Conservation (phyloP, 768 basidiomycete species). For the Mrakia gelida region DNA sequence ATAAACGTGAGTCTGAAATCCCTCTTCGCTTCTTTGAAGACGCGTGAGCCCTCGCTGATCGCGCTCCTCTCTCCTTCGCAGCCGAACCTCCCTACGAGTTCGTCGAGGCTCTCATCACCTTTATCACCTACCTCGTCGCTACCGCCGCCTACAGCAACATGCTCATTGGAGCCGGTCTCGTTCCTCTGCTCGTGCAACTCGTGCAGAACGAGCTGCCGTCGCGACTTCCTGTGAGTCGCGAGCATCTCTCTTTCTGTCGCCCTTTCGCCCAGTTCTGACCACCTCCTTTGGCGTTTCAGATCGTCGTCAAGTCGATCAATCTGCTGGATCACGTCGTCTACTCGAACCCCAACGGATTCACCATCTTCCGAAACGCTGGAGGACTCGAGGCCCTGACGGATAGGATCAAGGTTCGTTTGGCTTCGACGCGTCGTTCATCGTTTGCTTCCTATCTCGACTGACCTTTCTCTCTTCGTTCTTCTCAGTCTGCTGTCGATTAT, state of each 20-base stretch:
- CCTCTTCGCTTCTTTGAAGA: background rate
- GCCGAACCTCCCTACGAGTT: slow-evolving; percentile 43
- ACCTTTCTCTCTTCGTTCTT: slow-evolving; percentile 32
- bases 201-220: slow-evolving; percentile 70
- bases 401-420: slow-evolving; percentile 70
- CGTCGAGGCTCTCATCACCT: slow-evolving; percentile 72
- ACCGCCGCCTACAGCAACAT: slow-evolving; percentile 82
- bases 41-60: slow-evolving; percentile 1
- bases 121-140: slow-evolving; percentile 80
- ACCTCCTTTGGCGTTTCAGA: slow-evolving; percentile 34
- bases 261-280: background rate
- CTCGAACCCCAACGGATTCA: slow-evolving; percentile 79
- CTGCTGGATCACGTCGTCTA: slow-evolving; percentile 89
- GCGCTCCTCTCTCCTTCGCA: slow-evolving; percentile 24
- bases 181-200: slow-evolving; percentile 82
- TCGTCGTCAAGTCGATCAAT: slow-evolving; percentile 85
- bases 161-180: slow-evolving; percentile 88
- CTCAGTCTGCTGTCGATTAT: slow-evolving; percentile 55
- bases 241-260: background rate
- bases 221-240: slow-evolving; percentile 53
- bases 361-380: slow-evolving; percentile 73
- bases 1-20: slow-evolving; percentile 41
- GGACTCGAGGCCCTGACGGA: slow-evolving; percentile 82
- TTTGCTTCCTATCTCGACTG: slow-evolving; percentile 41
- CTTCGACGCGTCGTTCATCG: background rate